Base-by-base conservation (phyloP, 805 yeast genomes). In the Saccharomycopsis synnaedendra region DNA sequence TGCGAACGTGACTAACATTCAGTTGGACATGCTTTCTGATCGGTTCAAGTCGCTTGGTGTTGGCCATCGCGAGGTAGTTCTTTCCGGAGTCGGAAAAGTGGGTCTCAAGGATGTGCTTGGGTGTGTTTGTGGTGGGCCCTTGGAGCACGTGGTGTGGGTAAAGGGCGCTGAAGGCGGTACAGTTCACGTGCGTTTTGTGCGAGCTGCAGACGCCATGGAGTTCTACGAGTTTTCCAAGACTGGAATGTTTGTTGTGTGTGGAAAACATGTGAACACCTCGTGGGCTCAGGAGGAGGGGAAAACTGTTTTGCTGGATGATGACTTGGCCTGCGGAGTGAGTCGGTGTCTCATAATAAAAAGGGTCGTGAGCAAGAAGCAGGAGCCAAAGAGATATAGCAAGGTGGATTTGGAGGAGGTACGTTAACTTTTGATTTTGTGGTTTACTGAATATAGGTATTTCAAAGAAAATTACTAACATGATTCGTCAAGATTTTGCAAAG, bases 71-170 rank as follows among this genome's bases (percentile, higher is more conserved):
- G 37, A 38, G 8, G n/a, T 19, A 38, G 37, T 34, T 2, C 11
- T n/a, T n/a, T 34, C n/a, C n/a, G 37, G 11, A 34, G 10, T 34
- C 11, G 10, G 37, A 10, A n/a, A 34, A 34, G 11, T 10, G 11
- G 37, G 37, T n/a, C 11, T 10, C 11, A 10, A 10, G 11, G 11
- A n/a, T 34, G 37, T 10, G 37, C 37, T 9, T 19, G 19, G 19
- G 2, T 19, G 76, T 46, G 64, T 82, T 0, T 66, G 70, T 54
- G 89, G 93, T 1, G 94, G 94, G 0, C 84, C 86, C 0, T 61
- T 84, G 44, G 85, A 81, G 52, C 70, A 68, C 44, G 55, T 80
- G 4, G 64, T 60, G 51, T 43, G 52, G 41, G 48, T 48, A 33
- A 54, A 51, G 3, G 48, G 51, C 6, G 43, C 51, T 47, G 47